Evolutionary conservation across 1,139 yeast genomes (phyloP).

Genomic region (Candida sojae): DNA sequence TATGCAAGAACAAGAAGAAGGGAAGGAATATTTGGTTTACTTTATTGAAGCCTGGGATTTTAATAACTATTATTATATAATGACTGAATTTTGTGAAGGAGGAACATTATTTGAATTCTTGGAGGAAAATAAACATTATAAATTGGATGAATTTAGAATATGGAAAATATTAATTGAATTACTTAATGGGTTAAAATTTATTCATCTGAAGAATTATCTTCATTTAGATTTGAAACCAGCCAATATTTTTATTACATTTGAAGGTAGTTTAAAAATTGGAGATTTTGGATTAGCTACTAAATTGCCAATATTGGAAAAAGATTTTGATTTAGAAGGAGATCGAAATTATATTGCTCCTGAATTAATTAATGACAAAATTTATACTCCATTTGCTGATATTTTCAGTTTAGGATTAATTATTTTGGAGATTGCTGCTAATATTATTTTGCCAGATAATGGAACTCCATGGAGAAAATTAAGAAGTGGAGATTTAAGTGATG

Average conservation of each 20-base stretch:
- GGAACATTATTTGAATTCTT: conserved; percentile 85
- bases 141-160: conserved; percentile 94
- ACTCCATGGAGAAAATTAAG: conserved; percentile 95
- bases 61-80: conserved; percentile 74
- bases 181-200: conserved; percentile 73
- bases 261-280: conserved; percentile 85
- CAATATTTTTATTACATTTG: conserved; percentile 89
- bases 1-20: conserved; percentile 63
- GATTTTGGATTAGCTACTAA: conserved; percentile 68
- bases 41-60: conserved; percentile 87
- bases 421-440: conserved; percentile 95
- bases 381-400: conserved; percentile 92
- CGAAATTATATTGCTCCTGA: conserved; percentile 98
- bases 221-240: conserved; percentile 95
- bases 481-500: conserved; percentile 94
- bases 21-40: conserved; percentile 76
- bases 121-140: conserved; percentile 68
- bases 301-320: conserved; percentile 55
- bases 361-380: conserved; percentile 75
- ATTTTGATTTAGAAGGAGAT: conserved; percentile 93
- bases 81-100: conserved; percentile 95
- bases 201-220: conserved; percentile 74
- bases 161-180: conserved; percentile 94
- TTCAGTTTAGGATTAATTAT: conserved; percentile 90
- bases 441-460: conserved; percentile 93